Conservation (phyloP, 192 early-diverging fungal genomes). For the Coemansia sp. region DNA sequence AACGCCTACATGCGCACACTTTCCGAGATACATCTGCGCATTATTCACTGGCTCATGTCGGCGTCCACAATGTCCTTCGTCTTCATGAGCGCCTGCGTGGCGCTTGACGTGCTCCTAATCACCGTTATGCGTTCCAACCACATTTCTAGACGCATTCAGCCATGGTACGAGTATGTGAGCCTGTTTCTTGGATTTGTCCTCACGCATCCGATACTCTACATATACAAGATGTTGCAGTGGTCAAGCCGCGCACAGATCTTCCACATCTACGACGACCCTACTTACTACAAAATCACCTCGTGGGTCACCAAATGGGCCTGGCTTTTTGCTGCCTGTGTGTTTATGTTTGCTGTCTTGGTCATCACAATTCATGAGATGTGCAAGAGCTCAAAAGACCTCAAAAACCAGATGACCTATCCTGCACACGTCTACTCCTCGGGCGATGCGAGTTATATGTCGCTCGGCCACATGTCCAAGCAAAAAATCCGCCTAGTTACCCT, state of each 20-base stretch:
- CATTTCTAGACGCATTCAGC: slow-evolving; percentile 24
- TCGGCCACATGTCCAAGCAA: slow-evolving; percentile 5
- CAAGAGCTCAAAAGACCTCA: background rate
- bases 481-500: slow-evolving; percentile 20
- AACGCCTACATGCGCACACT: slow-evolving; percentile 37
- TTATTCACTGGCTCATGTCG: slow-evolving; percentile 50
- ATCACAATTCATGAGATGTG: slow-evolving; percentile 5
- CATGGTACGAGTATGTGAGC: slow-evolving; percentile 33
- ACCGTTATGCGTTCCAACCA: background rate
- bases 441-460: background rate
- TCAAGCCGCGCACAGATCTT: slow-evolving; percentile 28
- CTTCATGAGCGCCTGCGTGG: slow-evolving; percentile 33
- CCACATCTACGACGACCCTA: slow-evolving; percentile 23
- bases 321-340: slow-evolving; percentile 25
- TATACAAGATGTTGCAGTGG: slow-evolving; percentile 43
- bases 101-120: slow-evolving; percentile 24
- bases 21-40: slow-evolving; percentile 31
- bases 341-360: slow-evolving; percentile 13
- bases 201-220: slow-evolving; percentile 44
- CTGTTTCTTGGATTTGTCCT: slow-evolving; percentile 38
- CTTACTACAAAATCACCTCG: slow-evolving; percentile 29
- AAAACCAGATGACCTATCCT: background rate
- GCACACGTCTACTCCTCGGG: background rate
- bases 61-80: slow-evolving; percentile 34
- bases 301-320: slow-evolving; percentile 53